Conservation (phyloP, 2,329 filamentous ascomycete species). For the Penicillium sp. region DNA sequence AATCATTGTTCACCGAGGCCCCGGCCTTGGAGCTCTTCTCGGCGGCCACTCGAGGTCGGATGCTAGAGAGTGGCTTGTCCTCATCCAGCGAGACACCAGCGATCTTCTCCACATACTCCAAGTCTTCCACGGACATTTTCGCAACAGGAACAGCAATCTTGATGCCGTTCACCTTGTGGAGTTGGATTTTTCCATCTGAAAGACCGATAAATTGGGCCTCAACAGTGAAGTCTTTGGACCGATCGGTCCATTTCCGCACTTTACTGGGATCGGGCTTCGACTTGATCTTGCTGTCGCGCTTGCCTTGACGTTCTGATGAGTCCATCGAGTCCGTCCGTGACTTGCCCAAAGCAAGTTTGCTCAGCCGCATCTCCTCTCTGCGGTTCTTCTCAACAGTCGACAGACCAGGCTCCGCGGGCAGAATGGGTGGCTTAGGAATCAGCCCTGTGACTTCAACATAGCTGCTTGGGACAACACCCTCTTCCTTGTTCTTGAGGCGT, state of each 20-base stretch:
- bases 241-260: constrained; percentile 90
- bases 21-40: constrained; percentile 40
- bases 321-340: constrained; percentile 59
- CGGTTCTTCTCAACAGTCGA: constrained; percentile 76
- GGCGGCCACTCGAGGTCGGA: constrained; percentile 48
- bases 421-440: constrained; percentile 51
- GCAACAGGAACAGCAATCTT: constrained; percentile 94
- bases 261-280: constrained; percentile 81
- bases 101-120: constrained; percentile 87
- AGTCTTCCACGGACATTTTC: constrained; percentile 94
- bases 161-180: constrained; percentile 96
- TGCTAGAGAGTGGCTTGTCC: constrained; percentile 87
- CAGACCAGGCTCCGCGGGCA: constrained; percentile 60
- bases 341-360: constrained; percentile 73
- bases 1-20: constrained; percentile 57
- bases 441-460: constrained; percentile 87
- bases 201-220: constrained; percentile 95
- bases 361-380: constrained; percentile 78
- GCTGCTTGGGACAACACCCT: constrained; percentile 94
- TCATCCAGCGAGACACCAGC: constrained; percentile 89
- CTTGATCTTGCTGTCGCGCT: constrained; percentile 69
- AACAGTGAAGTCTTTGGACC: constrained; percentile 93
- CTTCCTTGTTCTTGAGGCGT: constrained; percentile 84
- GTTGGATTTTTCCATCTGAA: constrained; percentile 93
- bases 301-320: constrained; percentile 68